These are phyloP conservation scores for Kwoniella pini DNA, from an alignment of 768 basidiomycete genomes.

Conservation along the genomic window DNA sequence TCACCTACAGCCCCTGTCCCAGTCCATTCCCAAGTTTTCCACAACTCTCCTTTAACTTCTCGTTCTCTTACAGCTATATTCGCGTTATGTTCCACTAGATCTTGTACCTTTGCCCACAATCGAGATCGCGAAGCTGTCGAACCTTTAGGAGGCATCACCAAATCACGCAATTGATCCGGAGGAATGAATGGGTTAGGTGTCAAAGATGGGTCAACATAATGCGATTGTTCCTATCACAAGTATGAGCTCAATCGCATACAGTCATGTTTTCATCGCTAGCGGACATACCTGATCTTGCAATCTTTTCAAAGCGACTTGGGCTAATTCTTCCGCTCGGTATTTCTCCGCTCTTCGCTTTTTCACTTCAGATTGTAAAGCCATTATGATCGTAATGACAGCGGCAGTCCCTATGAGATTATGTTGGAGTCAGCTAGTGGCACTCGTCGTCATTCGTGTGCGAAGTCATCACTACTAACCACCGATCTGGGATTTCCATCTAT, in stretches of 20 bases:
- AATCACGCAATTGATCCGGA: slow-evolving; percentile 52
- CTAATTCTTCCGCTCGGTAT: slow-evolving; percentile 51
- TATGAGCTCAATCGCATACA: neutral
- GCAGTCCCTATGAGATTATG: slow-evolving; percentile 22
- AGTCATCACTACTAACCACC: slow-evolving; percentile 35
- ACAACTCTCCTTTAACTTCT: slow-evolving; percentile 49
- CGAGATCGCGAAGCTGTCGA: slow-evolving; percentile 33
- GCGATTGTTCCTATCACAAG: slow-evolving; percentile 42
- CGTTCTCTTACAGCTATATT: slow-evolving; percentile 49
- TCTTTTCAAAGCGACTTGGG: slow-evolving; percentile 45
- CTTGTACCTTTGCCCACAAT: slow-evolving; percentile 43
- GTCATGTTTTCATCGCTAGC: neutral
- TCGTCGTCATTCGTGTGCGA: no score
- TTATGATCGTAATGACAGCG: slow-evolving; percentile 33
- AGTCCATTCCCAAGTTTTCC: slow-evolving; percentile 53
- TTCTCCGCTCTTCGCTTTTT: slow-evolving; percentile 41
- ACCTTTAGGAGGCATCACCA: slow-evolving; percentile 46
- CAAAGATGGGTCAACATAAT: slow-evolving; percentile 50
- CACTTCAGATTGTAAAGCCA: slow-evolving; percentile 33
- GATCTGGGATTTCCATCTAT: slow-evolving; percentile 51
- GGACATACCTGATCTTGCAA: slow-evolving; percentile 51
- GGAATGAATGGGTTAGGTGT: slow-evolving; percentile 50
- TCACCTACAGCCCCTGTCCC: slow-evolving; percentile 21
- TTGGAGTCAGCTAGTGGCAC: slow-evolving; percentile 5
- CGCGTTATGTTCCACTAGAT: slow-evolving; percentile 49